Conservation (phyloP, 75 land plant species). For the Pinus tabuliformis region DNA sequence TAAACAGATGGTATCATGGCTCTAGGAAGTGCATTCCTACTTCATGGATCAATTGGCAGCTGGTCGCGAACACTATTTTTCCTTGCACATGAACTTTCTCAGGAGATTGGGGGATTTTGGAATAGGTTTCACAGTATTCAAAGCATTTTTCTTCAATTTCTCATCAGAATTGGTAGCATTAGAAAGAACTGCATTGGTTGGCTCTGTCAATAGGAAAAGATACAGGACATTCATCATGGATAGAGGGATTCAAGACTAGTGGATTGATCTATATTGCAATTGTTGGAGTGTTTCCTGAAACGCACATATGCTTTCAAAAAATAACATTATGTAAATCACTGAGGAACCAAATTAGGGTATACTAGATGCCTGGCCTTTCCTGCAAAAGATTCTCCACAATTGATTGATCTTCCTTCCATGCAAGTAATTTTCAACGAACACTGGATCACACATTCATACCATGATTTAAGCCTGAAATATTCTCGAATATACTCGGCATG, state of each 20-base stretch:
- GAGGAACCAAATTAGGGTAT: not conserved
- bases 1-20: no score
- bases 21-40: no score
- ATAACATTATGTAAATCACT: not conserved
- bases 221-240: conserved; percentile 89
- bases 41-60: no score
- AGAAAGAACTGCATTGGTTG: conserved; percentile 92
- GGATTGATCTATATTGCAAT: conserved; percentile 96
- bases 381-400: not conserved
- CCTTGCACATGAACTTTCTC: no score
- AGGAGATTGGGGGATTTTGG: conserved; percentile 99
- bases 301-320: conserved; percentile 37
- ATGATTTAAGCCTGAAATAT: not conserved
- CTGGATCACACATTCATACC: not conserved
- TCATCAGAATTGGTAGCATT: conserved; percentile 96
- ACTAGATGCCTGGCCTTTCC: not conserved
- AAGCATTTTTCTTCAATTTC: conserved; percentile 96
- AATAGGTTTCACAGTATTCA: conserved; percentile 88
- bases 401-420: not conserved
- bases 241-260: conserved; percentile 99
- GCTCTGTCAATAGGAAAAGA: conserved; percentile 72
- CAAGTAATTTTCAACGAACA: not conserved
- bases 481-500: no score
- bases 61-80: no score
- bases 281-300: conserved; percentile 95